phyloP scores from a whole-genome alignment of 148 eudicot species.

The Dysphania ambrosioides region DNA sequence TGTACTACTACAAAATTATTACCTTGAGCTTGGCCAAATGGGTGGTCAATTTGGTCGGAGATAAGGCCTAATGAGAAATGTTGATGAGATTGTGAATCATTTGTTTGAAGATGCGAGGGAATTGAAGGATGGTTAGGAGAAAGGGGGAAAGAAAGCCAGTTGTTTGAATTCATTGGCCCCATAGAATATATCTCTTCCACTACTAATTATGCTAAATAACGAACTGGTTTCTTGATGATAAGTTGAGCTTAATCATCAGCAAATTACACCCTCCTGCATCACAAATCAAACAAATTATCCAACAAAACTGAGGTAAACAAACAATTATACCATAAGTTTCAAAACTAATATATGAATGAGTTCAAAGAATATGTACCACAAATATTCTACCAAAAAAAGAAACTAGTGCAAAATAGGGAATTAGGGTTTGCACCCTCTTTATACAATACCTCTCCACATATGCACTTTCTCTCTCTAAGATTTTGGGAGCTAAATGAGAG shows the following conservation, averaged over 20 bases:
- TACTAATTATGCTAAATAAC: conserved; percentile 8
- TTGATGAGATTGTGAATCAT: conserved; percentile 41
- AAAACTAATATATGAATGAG: too few relatives aligned
- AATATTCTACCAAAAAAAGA: not conserved
- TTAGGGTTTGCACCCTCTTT: conserved; percentile 25
- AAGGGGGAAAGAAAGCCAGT: conserved; percentile 92
- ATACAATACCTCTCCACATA: too few relatives aligned
- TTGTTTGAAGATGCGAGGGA: conserved; percentile 46
- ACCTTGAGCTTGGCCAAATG: conserved; percentile 71
- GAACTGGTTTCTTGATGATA: conserved; percentile 9
- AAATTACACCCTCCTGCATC: conserved; percentile 20
- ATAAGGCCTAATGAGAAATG: conserved; percentile 82
- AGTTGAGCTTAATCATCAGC: conserved; percentile 17
- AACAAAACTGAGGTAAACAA: not conserved
- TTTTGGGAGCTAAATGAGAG: too few relatives aligned
- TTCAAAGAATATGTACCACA: too few relatives aligned
- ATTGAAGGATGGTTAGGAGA: conserved; percentile 74
- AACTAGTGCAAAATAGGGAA: not conserved
- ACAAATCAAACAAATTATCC: not conserved
- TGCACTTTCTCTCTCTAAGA: conserved; percentile 14
- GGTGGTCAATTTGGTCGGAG: conserved; percentile 54
- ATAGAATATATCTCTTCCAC: conserved; percentile 5
- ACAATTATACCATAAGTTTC: too few relatives aligned
- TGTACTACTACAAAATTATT: too few relatives aligned
- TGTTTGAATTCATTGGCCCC: conserved; percentile 76